Evolutionary conservation across 345 rosid genomes (phyloP).

Genomic region (Populus pruinosa): DNA sequence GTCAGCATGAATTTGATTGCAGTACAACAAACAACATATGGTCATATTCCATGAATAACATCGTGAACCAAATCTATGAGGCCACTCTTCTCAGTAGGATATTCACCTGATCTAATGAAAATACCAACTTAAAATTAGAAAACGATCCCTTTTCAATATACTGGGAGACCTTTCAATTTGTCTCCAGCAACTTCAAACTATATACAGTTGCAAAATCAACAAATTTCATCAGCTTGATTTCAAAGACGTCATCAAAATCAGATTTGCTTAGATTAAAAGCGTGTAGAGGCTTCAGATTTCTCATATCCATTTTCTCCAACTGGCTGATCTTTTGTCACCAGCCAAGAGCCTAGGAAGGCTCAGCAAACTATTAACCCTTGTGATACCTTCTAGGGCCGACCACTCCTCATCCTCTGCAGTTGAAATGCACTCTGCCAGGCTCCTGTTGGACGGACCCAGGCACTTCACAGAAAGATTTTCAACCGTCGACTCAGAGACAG

Average conservation of each 20-base stretch:
- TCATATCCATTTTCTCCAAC: slow-evolving; percentile 86
- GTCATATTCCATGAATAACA: neutral
- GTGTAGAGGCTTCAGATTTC: neutral
- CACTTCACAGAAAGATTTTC: slow-evolving; percentile 28
- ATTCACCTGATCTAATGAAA: neutral
- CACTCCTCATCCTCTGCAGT: slow-evolving; percentile 85
- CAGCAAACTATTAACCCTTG: slow-evolving; percentile 82
- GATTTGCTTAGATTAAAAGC: neutral
- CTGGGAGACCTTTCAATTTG: neutral
- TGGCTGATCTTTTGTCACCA: slow-evolving; percentile 58
- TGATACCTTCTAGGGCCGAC: slow-evolving; percentile 92
- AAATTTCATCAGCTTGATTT: neutral
- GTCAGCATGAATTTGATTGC: neutral
- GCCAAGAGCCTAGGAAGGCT: slow-evolving; percentile 85
- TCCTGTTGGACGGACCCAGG: slow-evolving; percentile 47
- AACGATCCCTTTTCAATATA: too few species aligned
- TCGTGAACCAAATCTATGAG: slow-evolving; percentile 14
- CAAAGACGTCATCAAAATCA: neutral
- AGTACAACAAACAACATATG: neutral
- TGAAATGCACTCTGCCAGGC: slow-evolving; percentile 71
- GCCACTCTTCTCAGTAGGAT: neutral
- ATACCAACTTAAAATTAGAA: neutral
- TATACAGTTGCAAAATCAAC: neutral
- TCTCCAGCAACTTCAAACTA: neutral
- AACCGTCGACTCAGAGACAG: slow-evolving; percentile 42